phyloP scores from a whole-genome alignment of 495 filamentous ascomycete genomes.

The Aspergillus biplanus region DNA sequence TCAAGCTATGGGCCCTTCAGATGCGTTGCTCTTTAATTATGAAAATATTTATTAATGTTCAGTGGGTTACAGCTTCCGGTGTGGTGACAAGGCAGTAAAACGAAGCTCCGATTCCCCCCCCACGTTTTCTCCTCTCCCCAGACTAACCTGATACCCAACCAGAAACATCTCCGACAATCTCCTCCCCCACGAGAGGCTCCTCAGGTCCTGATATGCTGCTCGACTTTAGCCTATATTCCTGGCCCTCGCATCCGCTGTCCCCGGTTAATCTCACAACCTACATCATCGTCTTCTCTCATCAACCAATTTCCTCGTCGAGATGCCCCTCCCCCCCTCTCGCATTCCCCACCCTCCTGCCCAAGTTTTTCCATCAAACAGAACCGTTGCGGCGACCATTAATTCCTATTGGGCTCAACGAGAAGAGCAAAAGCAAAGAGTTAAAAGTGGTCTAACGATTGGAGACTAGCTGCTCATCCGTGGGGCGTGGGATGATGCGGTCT shows the following conservation, averaged over 20 bases:
- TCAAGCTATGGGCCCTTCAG: too few relatives aligned
- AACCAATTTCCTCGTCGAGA: not conserved
- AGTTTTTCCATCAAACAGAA: constrained; percentile 15
- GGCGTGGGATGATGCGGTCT: not conserved
- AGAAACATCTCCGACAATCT: too few relatives aligned
- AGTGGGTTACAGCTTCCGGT: too few relatives aligned
- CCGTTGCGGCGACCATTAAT: not conserved
- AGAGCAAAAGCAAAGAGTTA: not conserved
- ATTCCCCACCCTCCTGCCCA: not conserved
- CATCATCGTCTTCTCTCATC: not conserved
- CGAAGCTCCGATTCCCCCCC: too few relatives aligned
- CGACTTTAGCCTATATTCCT: constrained; percentile 4
- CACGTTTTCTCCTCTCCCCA: too few relatives aligned
- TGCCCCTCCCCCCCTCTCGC: not conserved
- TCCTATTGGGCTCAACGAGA: not conserved
- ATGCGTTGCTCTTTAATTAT: too few relatives aligned
- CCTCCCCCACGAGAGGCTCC: too few relatives aligned
- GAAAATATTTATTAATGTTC: too few relatives aligned
- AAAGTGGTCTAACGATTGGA: not conserved
- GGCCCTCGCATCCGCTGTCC: not conserved
- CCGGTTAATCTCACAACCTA: not conserved
- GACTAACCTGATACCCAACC: too few relatives aligned
- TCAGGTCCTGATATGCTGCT: not conserved
- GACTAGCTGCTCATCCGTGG: not conserved
- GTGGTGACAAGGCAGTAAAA: too few relatives aligned